A percentile compares a stretch with the other conserved stretches of the same genome.
phyloP scores from a whole-genome alignment of 805 yeast species.

The Wickerhamomyces canadensis region DNA sequence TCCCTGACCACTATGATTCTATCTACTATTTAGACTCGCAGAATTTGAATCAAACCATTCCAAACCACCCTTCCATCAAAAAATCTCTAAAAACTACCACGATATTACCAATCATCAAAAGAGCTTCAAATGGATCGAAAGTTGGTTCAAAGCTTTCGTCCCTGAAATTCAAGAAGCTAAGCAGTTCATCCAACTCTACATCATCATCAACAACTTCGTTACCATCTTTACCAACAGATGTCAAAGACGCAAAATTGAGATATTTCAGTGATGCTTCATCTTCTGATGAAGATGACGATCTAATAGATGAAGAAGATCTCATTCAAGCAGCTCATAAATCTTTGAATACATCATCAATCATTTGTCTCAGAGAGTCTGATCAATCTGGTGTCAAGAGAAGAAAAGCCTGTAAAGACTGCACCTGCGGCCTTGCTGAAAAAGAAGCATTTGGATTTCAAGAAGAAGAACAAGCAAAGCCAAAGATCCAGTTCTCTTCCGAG shows the following conservation, averaged over 20 bases:
- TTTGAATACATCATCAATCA: slow-evolving; percentile 33
- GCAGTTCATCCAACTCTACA: too few species aligned
- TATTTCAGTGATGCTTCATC: slow-evolving; percentile 12
- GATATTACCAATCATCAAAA: slow-evolving; percentile 8
- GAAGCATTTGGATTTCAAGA: slow-evolving; percentile 58
- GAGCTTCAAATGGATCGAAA: slow-evolving; percentile 4
- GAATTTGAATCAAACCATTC: slow-evolving; percentile 17
- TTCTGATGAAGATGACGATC: slow-evolving; percentile 26
- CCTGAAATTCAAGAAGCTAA: slow-evolving; percentile 22
- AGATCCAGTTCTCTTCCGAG: slow-evolving; percentile 47
- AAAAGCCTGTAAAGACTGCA: slow-evolving; percentile 96
- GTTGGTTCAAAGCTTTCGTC: slow-evolving; percentile 22
- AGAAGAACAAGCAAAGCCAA: slow-evolving; percentile 31
- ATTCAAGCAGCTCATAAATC: slow-evolving; percentile 2
- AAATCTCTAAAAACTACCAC: slow-evolving; percentile 11
- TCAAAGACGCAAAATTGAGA: slow-evolving; percentile 17
- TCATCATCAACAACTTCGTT: slow-evolving; percentile 15
- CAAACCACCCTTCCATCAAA: slow-evolving; percentile 21
- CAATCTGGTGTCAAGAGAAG: slow-evolving; percentile 51
- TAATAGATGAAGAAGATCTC: slow-evolving; percentile 23
- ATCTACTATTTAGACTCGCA: slow-evolving; percentile 22
- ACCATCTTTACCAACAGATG: slow-evolving; percentile 14
- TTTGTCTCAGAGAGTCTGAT: slow-evolving; percentile 46
- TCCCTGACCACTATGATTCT: slow-evolving; percentile 19
- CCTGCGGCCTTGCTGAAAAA: slow-evolving; percentile 90